Conservation (phyloP, 306 rosid genomes). For the Abrus pulchellus region DNA sequence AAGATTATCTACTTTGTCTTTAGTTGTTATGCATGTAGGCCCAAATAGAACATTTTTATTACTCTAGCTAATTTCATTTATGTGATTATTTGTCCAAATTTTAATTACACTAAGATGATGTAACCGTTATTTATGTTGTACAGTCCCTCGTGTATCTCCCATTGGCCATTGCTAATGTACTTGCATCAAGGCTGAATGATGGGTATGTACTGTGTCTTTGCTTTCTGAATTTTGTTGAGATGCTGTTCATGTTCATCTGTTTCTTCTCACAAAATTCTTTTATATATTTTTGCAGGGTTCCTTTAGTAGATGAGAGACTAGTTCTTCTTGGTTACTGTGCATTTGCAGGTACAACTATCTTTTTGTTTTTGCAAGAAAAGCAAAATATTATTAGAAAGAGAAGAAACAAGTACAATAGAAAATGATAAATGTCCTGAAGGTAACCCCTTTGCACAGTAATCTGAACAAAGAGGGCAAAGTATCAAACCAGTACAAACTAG, state of each 20-base stretch:
- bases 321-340: constrained; percentile 84
- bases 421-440: background rate
- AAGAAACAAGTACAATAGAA: constrained; percentile 30
- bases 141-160: constrained; percentile 93
- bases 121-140: constrained; percentile 35
- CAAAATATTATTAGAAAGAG: background rate
- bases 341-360: constrained; percentile 64
- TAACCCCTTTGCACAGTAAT: background rate
- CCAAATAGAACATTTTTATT: background rate
- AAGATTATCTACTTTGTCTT: background rate
- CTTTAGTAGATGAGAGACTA: constrained; percentile 77
- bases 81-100: constrained; percentile 2
- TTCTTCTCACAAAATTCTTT: constrained; percentile 45
- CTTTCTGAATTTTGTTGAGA: constrained; percentile 17
- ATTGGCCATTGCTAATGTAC: constrained; percentile 88
- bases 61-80: constrained; percentile 10
- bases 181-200: constrained; percentile 77
- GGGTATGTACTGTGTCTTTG: constrained; percentile 69
- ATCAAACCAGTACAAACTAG: background rate
- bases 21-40: background rate
- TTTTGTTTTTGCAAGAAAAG: background rate
- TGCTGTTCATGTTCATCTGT: constrained; percentile 15
- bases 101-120: constrained; percentile 32
- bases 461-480: background rate
- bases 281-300: constrained; percentile 68